Evolutionary conservation across 306 rosid genomes (phyloP).

Genomic region (Cicer arietinum): DNA sequence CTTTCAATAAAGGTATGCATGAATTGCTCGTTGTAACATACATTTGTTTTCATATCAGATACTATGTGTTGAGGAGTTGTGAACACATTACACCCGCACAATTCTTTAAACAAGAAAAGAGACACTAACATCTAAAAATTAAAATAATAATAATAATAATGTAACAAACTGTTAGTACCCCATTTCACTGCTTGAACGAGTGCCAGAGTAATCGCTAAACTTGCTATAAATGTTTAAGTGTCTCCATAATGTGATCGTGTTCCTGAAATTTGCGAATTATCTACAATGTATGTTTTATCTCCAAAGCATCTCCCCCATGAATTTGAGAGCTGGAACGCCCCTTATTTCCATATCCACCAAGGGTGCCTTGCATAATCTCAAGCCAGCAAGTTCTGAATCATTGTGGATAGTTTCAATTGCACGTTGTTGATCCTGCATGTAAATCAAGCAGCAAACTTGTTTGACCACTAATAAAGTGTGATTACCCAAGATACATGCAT

Average conservation of each 20-base stretch:
- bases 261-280: conserved; percentile 13
- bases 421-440: conserved; percentile 73
- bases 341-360: conserved; percentile 83
- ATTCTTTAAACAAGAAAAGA: conserved; percentile 21
- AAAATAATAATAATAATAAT: background rate
- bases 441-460: conserved; percentile 13
- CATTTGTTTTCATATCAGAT: background rate
- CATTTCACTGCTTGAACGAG: background rate
- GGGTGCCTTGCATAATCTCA: conserved; percentile 74
- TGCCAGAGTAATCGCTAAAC: conserved; percentile 8
- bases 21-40: conserved; percentile 31
- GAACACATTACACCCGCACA: conserved; percentile 3
- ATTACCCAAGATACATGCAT: background rate
- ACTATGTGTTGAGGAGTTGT: background rate
- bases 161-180: background rate
- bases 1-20: conserved; percentile 35
- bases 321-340: conserved; percentile 86
- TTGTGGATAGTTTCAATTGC: conserved; percentile 68
- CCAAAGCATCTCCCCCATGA: conserved; percentile 75
- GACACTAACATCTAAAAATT: conserved; percentile 3
- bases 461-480: conserved; percentile 11
- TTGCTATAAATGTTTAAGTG: background rate
- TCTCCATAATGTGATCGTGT: conserved; percentile 1
- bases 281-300: conserved; percentile 46
- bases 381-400: conserved; percentile 64